Conservation (phyloP, 2,329 filamentous ascomycete genomes). For the Pochonia chlamydosporia region DNA sequence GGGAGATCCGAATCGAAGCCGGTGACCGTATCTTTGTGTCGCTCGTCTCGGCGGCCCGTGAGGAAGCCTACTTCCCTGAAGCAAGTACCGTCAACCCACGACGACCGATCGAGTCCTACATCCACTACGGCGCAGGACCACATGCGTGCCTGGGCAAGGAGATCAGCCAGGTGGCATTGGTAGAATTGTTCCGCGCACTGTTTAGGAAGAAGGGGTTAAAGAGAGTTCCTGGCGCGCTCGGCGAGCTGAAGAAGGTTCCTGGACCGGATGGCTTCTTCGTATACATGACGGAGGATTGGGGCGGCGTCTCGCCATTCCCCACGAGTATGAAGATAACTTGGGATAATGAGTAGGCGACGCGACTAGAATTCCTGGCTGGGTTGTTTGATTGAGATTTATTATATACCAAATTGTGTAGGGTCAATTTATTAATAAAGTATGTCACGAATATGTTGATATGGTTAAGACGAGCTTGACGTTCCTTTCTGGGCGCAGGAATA, state of each 20-base stretch:
- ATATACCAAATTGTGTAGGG: constrained; percentile 1
- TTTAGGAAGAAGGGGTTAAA: constrained; percentile 56
- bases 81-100: constrained; percentile 56
- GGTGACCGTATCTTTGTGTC: constrained; percentile 59
- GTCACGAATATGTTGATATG: no score
- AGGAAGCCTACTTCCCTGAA: constrained; percentile 54
- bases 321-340: constrained; percentile 49
- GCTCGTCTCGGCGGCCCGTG: constrained; percentile 50
- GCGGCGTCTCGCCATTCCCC: constrained; percentile 40
- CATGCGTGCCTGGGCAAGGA: constrained; percentile 58
- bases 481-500: no score
- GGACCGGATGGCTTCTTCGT: constrained; percentile 48
- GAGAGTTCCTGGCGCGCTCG: constrained; percentile 57
- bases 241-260: constrained; percentile 60
- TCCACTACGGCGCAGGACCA: constrained; percentile 57
- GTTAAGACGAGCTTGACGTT: no score
- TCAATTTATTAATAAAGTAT: no score
- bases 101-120: constrained; percentile 58
- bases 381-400: background rate
- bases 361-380: background rate
- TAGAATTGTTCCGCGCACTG: constrained; percentile 62
- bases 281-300: constrained; percentile 64
- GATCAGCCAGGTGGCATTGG: constrained; percentile 55
- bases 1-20: constrained; percentile 42
- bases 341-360: constrained; percentile 28